Evolutionary conservation across 805 yeast species (phyloP).

Genomic region (Yarrowia sp.): DNA sequence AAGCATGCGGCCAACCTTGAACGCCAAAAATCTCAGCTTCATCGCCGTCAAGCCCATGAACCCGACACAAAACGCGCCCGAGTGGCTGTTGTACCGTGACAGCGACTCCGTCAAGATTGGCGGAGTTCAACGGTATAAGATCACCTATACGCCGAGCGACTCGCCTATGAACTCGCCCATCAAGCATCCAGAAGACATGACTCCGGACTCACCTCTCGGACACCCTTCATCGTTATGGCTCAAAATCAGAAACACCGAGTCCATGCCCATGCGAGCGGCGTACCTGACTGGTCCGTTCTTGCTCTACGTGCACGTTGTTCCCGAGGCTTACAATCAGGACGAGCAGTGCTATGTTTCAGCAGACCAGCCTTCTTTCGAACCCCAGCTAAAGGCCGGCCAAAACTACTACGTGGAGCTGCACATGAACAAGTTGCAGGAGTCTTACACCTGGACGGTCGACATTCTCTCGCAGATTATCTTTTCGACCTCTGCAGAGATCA

Average conservation of each 20-base stretch:
- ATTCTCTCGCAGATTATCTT: constrained; percentile 78
- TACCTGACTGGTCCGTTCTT: constrained; percentile 87
- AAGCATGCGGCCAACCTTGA: constrained; percentile 21
- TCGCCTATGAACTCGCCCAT: constrained; percentile 4
- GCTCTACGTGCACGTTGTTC: constrained; percentile 76
- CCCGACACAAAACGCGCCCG: constrained; percentile 11
- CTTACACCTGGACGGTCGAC: constrained; percentile 76
- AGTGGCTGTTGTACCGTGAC: constrained; percentile 32
- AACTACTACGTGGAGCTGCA: constrained; percentile 56
- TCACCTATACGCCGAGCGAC: constrained; percentile 49
- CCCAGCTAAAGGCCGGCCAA: constrained; percentile 70
- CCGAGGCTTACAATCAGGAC: constrained; percentile 59
- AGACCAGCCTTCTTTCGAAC: constrained; percentile 43
- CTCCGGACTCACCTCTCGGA: constrained; percentile 17
- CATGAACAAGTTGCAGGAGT: constrained; percentile 43
- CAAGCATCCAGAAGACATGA: constrained; percentile 5
- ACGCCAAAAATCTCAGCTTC: constrained; percentile 6
- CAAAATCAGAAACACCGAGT: constrained; percentile 68
- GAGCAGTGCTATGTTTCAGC: constrained; percentile 42
- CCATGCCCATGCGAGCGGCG: constrained; percentile 72
- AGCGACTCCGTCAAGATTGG: constrained; percentile 53
- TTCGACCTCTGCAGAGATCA: constrained; percentile 62
- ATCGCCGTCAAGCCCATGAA: constrained; percentile 2
- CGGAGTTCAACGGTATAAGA: constrained; percentile 54
- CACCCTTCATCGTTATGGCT: constrained; percentile 34